Evolutionary conservation across 2,329 filamentous ascomycete species (phyloP), one percentile per base, ranked within the genome.

Genomic region (Epichloe bromicola): DNA sequence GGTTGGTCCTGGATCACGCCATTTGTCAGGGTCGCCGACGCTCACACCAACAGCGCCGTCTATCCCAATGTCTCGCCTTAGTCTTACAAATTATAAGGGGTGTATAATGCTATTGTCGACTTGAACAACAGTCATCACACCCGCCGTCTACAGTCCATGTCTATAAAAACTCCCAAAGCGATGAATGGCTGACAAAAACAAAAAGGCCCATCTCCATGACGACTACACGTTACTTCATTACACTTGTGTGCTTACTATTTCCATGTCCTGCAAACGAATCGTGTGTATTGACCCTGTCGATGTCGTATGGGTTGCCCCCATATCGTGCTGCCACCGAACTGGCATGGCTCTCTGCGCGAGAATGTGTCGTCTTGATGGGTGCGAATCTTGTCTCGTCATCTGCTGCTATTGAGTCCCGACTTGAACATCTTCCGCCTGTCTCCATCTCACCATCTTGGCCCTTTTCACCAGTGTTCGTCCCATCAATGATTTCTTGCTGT

Each of bases 231-330:
- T 17, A 40, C 20, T 40, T 14, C 7, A 3, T n/a, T 20, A 1
- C 23, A 33, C 5, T 4, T 15, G 2, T 5, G 2, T 19, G 36
- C 37, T 40, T 40, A 14, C 20, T 20, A 3, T 33, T 37, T 26
- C 4, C 19, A 34, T 41, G 1, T 5, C 39, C 40, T 19, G 12
- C 30, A 48, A 53, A 53, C 10, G 51, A 53, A 12, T 37, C 34
- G 12, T 47, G 48, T 15, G 43, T 53, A 14, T 50, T 51, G 8
- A 51, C 48, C 14, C 48, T 43, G 40, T 53, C 51, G n/a, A 53
- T 53, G 6, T 50, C 39, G 5, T 48, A 53, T 2, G 51, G 48
- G 23, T 53, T 53, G 2, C 48, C 51, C 7, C 45, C 48, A 26
- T 53, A 50, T 14, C n/a, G n/a, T 33, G 48, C 41, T 11, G 33